Evolutionary conservation across 768 basidiomycete genomes (phyloP), one percentile per base, ranked within the genome.

Genomic region (Lactarius tabidus): DNA sequence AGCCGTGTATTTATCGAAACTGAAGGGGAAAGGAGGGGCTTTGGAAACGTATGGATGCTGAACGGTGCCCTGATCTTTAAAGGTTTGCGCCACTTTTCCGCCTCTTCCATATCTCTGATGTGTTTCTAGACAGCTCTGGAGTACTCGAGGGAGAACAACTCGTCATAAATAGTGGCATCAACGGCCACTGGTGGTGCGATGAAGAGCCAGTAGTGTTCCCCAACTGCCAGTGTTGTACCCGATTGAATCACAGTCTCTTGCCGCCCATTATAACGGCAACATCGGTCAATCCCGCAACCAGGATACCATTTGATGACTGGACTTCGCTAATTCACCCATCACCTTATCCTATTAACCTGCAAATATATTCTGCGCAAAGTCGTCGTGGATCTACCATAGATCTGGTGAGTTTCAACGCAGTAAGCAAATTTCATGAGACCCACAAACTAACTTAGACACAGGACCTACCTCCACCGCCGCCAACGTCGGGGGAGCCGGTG

Each of bases 91-190:
- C 14, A 7, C 33, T 9, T 12, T 31, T 29, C 35, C 14, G 26
- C 18, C 28, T 52, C 23, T 5, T n/a, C 54, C 29, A 33, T 55
- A 12, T 3, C 18, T 23, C 45, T 63, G 43, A 63, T 28, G 2
- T 6, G 45, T 20, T 48, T 26, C 35, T 23, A 63, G 62, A 63
- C 10, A 35, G 48, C 12, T 59, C 57, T 28, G 57, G 57, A 36
- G 41, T 28, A 12, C 38, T 64, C 12, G 51, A 64, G 36, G 63
- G 63, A 6, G 63, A 64, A 59, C 26, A 15, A 15, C 12, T 43
- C 18, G 57, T 59, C 39, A 29, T n/a, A 26, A 35, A 17, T 14
- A 41, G 48, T 33, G 28, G 6, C 15, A 51, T 59, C 1, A 23
- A 14, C 6, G 52, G 18, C 57, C 18, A 31, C 6, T n/a, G 28